A percentile compares a stretch with the other conserved stretches of the same genome.
Conservation (phyloP, 345 rosid genomes). For the Eucalyptus tenuipes region DNA sequence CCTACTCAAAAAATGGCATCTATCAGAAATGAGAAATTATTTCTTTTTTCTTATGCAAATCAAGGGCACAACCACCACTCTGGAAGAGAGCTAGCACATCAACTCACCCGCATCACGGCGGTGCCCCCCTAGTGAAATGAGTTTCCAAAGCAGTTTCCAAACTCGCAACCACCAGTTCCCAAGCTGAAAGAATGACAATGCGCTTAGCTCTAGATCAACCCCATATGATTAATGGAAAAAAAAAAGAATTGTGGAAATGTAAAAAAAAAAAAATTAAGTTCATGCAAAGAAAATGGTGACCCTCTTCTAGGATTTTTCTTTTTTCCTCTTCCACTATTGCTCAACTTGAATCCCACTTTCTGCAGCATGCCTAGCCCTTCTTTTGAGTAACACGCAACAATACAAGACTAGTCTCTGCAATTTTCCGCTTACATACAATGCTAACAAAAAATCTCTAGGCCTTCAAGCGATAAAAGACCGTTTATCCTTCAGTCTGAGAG, state of each 20-base stretch:
- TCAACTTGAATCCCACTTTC: not conserved
- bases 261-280: too few relatives aligned
- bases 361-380: not conserved
- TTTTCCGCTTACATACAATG: not conserved
- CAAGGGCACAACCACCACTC: not conserved
- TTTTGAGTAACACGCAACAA: not conserved
- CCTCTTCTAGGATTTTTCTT: too few relatives aligned
- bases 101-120: rapidly evolving
- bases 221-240: not conserved
- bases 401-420: not conserved
- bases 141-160: not conserved
- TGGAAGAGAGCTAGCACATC: not conserved
- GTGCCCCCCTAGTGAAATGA: too few relatives aligned
- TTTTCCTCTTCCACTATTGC: too few relatives aligned
- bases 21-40: too few relatives aligned
- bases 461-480: not conserved
- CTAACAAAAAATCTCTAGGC: not conserved
- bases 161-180: not conserved
- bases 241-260: too few relatives aligned
- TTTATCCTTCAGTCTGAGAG: not conserved
- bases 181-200: not conserved
- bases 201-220: not conserved
- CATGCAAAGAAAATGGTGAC: too few relatives aligned
- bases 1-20: not conserved
- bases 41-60: not conserved